Evolutionary conservation across 768 basidiomycete genomes (phyloP), one percentile per base, ranked within the genome.

Genomic region (Termitomyces sp.): DNA sequence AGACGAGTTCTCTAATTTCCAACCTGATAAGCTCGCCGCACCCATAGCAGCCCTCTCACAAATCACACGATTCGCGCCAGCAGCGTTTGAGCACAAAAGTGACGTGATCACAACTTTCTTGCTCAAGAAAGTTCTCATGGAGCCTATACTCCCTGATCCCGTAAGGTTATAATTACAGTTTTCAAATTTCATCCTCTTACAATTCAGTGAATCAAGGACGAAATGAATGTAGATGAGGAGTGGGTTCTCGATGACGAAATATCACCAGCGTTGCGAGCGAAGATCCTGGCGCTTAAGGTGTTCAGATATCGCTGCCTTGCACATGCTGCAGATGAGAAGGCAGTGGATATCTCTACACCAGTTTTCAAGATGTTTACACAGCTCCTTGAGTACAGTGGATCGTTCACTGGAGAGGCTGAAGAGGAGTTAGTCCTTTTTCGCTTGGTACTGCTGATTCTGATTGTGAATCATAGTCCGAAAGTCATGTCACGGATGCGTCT

Each of bases 281-380:
- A 91, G 66, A 66, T 97, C 3, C 71, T 87, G 8, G 80, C 85
- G 1, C 67, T 98, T 23, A 94, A 97, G 70, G 79, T 95, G 5
- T 86, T 86, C 66, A 80, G 91, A 26, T 86, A 94, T 68, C 85
- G 94, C 17, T 85, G 86, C 65, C 74, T 96, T 12, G 81, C 87
- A 0, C 86, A 87, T 62, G 83, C 83, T 0, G 62, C 70, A 6
- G 72, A 79, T 4, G 81, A 84, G 1, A 74, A 78, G 7, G 85
- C 89, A 7, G 58, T 82, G 28, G 83, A 89, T 30, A 80, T 91
- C 46, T 82, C 88, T 1, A 79, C 77, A 3, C 92, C 94, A 0
- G 86, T 90, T 14, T 67, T 94, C 40, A 86, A 86, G 64, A 81
- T 96, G 76, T 75, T 95, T 31, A 76, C 80, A 12, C 81, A 84